Conservation (phyloP, 2,329 filamentous ascomycete species). For the Paecilomyces fulvus region DNA sequence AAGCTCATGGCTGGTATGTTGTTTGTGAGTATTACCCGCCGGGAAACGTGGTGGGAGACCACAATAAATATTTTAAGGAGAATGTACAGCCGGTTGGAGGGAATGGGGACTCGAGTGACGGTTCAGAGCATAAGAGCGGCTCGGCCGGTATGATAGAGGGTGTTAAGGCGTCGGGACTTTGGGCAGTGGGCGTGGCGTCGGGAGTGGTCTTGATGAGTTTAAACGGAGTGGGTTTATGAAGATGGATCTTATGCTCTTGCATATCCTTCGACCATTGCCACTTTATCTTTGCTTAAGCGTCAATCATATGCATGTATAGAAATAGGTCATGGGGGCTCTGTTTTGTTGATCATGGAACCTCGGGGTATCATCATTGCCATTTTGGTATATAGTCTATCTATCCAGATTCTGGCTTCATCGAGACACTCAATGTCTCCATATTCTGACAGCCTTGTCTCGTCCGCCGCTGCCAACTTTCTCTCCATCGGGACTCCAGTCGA, state of each 20-base stretch:
- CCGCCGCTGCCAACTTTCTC: slow-evolving; percentile 83
- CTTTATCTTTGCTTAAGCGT: background rate
- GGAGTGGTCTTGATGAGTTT: background rate
- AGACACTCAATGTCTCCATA: slow-evolving; percentile 51
- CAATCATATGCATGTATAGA: background rate
- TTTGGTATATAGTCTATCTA: background rate
- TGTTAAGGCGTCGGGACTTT: background rate
- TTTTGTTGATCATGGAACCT: background rate
- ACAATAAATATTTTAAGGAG: slow-evolving; percentile 20
- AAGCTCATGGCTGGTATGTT: slow-evolving; percentile 46
- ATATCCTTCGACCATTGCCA: background rate
- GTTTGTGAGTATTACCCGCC: slow-evolving; percentile 63
- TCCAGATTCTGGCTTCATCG: background rate
- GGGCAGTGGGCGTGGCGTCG: background rate
- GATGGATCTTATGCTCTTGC: background rate
- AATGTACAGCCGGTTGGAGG: slow-evolving; percentile 15
- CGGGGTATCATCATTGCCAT: background rate
- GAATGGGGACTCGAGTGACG: background rate
- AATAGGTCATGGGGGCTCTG: background rate
- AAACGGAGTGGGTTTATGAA: background rate
- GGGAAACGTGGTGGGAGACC: slow-evolving; percentile 48
- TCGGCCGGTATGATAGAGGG: background rate
- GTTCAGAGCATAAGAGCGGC: background rate
- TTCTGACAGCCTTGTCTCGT: slow-evolving; percentile 70
- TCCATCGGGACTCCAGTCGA: slow-evolving; percentile 92